Evolutionary conservation across 176 grass and related monocot species (phyloP), one percentile per base, ranked within the genome.

Genomic region (Typha latifolia): DNA sequence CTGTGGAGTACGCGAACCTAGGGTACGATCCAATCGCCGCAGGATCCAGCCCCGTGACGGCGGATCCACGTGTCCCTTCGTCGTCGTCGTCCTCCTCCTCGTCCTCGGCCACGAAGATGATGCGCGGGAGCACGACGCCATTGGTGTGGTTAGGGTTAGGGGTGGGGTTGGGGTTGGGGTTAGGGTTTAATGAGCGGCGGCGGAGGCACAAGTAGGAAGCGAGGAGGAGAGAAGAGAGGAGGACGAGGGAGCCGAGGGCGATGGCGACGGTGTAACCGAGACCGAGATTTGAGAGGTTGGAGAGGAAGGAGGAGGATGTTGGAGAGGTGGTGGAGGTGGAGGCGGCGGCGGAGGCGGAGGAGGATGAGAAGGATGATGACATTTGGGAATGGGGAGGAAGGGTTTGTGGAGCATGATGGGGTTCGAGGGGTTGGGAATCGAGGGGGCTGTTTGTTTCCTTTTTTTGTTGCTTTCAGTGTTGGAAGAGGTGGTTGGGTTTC

Each of bases 51-150:
- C 94, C 94, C 12, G 76, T 75, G 13, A 81, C 62, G 3, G 78
- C 90, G 4, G 70, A 47, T 32, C 68, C 74, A 15, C 31, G 62
- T 43, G 71, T 68, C 10, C 66, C 85, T 24, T 48, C 78, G 12
- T 82, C 78, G 20, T 82, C 79, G n/a, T 88, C 84, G 16, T 85
- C 85, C 26, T 88, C 80, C 50, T 88, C 84, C 32, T 79, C 84
- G 0, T 92, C 94, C 21, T 99, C 94, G 9, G 78, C 83, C 0
- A 99, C 94, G 70, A 99, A 99, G 34, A 99, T 83, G 74, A 99
- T 79, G n/a, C 86, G 85, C 16, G 89, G 94, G 8, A 87, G 83
- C 10, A 56, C 80, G 79, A 75, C 22, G 27, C 56, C 49, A 5
- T 53, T 15, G n/a, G 61, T 4, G 47, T 14, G 16, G 37, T 43